Evolutionary conservation across 1,284 basidiomycete genomes (phyloP), one percentile per base, ranked within the genome.

Genomic region (Leucoagaricus sp.): DNA sequence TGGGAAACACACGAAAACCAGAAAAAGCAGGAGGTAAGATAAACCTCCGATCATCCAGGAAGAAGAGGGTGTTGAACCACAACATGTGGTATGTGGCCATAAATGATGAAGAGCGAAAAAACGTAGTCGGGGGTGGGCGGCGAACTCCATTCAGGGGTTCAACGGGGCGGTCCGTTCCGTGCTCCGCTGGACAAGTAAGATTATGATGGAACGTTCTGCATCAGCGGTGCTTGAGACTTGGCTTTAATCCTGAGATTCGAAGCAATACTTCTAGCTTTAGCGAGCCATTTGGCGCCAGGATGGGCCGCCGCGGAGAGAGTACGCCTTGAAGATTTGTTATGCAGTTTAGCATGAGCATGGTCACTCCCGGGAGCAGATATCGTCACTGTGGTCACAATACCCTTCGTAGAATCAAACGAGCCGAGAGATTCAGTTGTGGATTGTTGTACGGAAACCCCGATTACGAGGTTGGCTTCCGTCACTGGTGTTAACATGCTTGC

Each of bases 361-460:
- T n/a, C n/a, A 9, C 46, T 44, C 10, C 57, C 50, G 58, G 67
- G 53, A 65, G 75, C 67, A 45, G 77, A 76, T n/a, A 76, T 77
- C 13, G 72, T 77, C 9, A 64, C 65, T 7, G 64, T 70, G 55
- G 46, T 63, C 29, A 57, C 63, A 53, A 64, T 64, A 6, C n/a
- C n/a, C n/a, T 63, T 64, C n/a, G 63, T 63, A 23, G 71, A 64
- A 47, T 69, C 70, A 26, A 41, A 6, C 12, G 56, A 51, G 41
- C 69, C 69, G 8, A 69, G 62, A 3, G 74, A 65, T 50, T 78
- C 80, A 4, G 78, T 75, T 5, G 78, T 84, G 1, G 81, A 80
- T 59, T 83, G 79, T 61, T 84, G 77, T 44, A 88, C 78, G 36
- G 79, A 82, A n/a, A 86, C 78, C 29, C 76, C 83, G 52, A 87